These are phyloP conservation scores for Eucalyptus erythrocorys DNA, from an alignment of 345 rosid genomes.

Conservation along the genomic window DNA sequence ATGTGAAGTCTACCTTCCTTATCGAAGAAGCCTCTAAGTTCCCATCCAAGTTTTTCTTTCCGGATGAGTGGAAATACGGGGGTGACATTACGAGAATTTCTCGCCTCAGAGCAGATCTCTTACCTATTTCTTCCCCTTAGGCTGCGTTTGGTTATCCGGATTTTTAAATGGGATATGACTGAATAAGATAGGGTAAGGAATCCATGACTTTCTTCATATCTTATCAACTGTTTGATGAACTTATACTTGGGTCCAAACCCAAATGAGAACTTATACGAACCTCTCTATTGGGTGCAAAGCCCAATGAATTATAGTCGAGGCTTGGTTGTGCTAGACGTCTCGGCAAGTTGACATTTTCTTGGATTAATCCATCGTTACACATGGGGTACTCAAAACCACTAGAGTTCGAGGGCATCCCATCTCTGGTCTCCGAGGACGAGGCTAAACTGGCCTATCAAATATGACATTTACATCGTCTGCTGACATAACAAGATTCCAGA, in stretches of 20 bases:
- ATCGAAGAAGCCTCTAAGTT: too few species aligned
- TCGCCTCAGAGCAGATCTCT: too few species aligned
- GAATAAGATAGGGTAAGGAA: too few species aligned
- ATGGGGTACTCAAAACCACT: constrained; percentile 8
- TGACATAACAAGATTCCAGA: neutral
- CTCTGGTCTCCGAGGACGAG: constrained; percentile 5
- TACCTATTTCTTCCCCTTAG: too few species aligned
- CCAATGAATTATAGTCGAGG: neutral
- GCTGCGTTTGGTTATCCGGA: too few species aligned
- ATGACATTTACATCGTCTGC: neutral
- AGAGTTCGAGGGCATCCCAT: constrained; percentile 9
- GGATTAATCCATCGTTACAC: constrained; percentile 14
- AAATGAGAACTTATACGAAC: constrained; percentile 27
- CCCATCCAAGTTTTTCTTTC: too few species aligned
- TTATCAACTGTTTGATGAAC: too few species aligned
- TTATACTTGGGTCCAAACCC: neutral
- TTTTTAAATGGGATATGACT: too few species aligned
- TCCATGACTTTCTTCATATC: too few species aligned
- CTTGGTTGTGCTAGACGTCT: constrained; percentile 27
- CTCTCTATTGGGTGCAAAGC: constrained; percentile 19
- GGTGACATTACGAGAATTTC: too few species aligned
- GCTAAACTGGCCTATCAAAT: neutral
- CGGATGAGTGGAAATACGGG: too few species aligned
- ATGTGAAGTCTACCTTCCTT: too few species aligned
- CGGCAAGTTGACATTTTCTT: constrained; percentile 27